Evolutionary conservation across 371 early-diverging fungal species (phyloP).

Genomic region (Choanephora cucurbitarum): DNA sequence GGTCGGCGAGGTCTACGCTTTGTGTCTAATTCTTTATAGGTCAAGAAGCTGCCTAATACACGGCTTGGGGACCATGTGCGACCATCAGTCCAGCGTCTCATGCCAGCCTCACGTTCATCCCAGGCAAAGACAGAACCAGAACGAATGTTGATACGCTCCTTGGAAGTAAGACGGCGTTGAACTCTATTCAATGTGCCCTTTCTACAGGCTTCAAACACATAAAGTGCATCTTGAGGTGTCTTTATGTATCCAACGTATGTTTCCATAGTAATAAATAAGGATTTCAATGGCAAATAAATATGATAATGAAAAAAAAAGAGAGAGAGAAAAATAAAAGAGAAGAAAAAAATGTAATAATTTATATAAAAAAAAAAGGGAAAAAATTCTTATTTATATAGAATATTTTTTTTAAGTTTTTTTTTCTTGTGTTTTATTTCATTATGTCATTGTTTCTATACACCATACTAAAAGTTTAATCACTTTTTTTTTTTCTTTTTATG

Average conservation of each 20-base stretch:
- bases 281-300: background rate
- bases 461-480: conserved; percentile 1
- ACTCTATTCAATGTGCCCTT: conserved; percentile 65
- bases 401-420: conserved; percentile 3
- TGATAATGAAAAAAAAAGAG: conserved; percentile 20
- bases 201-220: conserved; percentile 83
- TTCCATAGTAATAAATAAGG: conserved; percentile 48
- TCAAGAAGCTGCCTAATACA: conserved; percentile 80
- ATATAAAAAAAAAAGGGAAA: no score
- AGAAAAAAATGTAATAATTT: no score
- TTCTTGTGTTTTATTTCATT: background rate
- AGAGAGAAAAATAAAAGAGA: conserved; percentile 14
- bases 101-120: conserved; percentile 87
- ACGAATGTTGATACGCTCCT: conserved; percentile 75
- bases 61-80: conserved; percentile 87
- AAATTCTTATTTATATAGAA: background rate
- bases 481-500: background rate
- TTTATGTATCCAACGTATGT: conserved; percentile 79
- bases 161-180: conserved; percentile 76
- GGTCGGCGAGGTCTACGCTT: conserved; percentile 43
- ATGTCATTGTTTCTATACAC: background rate
- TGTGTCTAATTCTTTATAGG: conserved; percentile 76
- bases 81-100: conserved; percentile 93
- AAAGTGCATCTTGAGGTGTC: conserved; percentile 78
- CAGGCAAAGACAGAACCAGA: conserved; percentile 88